Conservation (phyloP, 2,329 filamentous ascomycete genomes). For the Aspergillus fructus region DNA sequence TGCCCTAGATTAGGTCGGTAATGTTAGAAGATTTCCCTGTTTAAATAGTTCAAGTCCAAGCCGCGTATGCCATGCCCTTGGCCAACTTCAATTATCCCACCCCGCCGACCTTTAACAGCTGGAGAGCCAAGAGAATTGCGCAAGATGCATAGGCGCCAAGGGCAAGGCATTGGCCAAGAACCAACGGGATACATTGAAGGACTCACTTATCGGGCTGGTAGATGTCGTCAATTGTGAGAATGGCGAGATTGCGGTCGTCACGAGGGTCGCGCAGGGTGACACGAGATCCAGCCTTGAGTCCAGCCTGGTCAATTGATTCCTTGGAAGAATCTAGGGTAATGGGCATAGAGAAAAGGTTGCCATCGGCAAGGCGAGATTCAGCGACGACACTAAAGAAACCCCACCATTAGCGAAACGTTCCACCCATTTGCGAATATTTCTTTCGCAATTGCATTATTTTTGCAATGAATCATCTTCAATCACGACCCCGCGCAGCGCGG, state of each 20-base stretch:
- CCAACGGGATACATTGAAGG: not conserved
- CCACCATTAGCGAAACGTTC: conserved; percentile 14
- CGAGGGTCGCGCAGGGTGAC: conserved; percentile 91
- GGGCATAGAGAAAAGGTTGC: conserved; percentile 92
- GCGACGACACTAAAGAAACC: conserved; percentile 69
- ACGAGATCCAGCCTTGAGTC: conserved; percentile 75
- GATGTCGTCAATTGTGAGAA: conserved; percentile 91
- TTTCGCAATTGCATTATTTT: conserved; percentile 8
- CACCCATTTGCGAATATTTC: not conserved
- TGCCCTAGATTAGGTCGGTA: conserved; percentile 52
- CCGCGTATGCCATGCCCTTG: not conserved
- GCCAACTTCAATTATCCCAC: not conserved
- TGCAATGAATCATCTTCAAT: conserved; percentile 2
- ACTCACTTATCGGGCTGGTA: conserved; percentile 93
- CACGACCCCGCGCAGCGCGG: not conserved
- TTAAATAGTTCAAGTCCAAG: conserved; percentile 21
- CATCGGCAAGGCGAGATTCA: conserved; percentile 80
- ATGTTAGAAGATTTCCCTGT: conserved; percentile 22
- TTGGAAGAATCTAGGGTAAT: conserved; percentile 87
- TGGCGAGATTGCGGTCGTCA: conserved; percentile 93
- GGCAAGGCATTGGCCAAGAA: conserved; percentile 1
- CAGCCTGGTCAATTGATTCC: conserved; percentile 69
- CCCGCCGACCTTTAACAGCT: not conserved
- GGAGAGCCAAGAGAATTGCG: conserved; percentile 3
- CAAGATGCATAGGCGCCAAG: not conserved